Evolutionary conservation across 2,329 filamentous ascomycete genomes (phyloP).

Genomic region (Cercospora zeina): DNA sequence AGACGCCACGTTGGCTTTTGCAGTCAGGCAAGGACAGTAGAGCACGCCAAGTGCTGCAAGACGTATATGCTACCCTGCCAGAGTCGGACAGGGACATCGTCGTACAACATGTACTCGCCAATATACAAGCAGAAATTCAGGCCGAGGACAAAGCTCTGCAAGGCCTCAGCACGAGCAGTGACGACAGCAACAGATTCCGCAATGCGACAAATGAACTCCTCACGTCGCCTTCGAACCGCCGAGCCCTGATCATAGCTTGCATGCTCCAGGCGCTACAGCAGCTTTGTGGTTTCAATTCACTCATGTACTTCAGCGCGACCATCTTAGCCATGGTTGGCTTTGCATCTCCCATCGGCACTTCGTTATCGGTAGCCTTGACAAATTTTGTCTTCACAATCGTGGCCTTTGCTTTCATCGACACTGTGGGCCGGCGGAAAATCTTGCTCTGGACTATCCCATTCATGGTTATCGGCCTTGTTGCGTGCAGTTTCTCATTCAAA

Average conservation of each 20-base stretch:
- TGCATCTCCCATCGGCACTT: slow-evolving; percentile 47
- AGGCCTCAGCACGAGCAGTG: slow-evolving; percentile 10
- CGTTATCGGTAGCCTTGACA: slow-evolving; percentile 48
- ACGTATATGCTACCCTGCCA: slow-evolving; percentile 23
- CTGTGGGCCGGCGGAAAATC: slow-evolving; percentile 55
- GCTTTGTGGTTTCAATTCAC: slow-evolving; percentile 44
- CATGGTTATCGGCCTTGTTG: slow-evolving; percentile 72
- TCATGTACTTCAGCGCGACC: slow-evolving; percentile 53
- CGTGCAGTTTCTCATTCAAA: slow-evolving; percentile 72
- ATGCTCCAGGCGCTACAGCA: slow-evolving; percentile 86
- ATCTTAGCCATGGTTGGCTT: slow-evolving; percentile 53
- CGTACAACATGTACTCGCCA: slow-evolving; percentile 62
- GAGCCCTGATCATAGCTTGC: slow-evolving; percentile 81
- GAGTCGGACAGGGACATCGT: slow-evolving; percentile 44
- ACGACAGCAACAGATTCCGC: slow-evolving; percentile 15
- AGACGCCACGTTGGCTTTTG: slow-evolving; percentile 86
- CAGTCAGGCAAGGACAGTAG: slow-evolving; percentile 62
- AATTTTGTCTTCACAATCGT: slow-evolving; percentile 52
- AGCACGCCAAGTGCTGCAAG: slow-evolving; percentile 63
- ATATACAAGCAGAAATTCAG: slow-evolving; percentile 70
- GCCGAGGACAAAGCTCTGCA: slow-evolving; percentile 28
- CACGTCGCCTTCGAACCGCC: slow-evolving; percentile 56
- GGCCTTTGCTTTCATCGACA: slow-evolving; percentile 49
- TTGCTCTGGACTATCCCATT: slow-evolving; percentile 80
- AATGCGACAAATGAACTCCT: slow-evolving; percentile 43